Base-by-base conservation (phyloP, 1,139 yeast genomes). In the Sugiyamaella castrensis region DNA sequence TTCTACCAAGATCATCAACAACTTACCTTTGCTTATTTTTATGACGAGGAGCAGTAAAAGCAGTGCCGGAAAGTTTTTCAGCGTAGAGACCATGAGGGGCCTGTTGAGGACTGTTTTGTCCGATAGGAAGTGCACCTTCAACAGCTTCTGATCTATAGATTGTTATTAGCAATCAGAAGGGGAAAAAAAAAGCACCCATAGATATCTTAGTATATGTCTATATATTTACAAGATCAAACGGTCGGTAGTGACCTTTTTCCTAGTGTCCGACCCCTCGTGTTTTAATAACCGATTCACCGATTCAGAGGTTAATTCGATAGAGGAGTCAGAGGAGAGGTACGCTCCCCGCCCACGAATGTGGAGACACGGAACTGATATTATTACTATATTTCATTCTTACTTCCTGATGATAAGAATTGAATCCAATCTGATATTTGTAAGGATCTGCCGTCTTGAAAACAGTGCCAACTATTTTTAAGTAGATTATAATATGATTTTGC, bases 31-130 rank as follows among this genome's bases (percentile, higher is more conserved):
- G 66, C 44, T 57, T 54, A 48, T 60, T 60, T 43, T 57, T 55
- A 28, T 48, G 46, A 32, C 66, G 47, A 16, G 66, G 66, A 28
- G 63, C 63, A 4, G 64, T 62, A 41, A 62, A 63, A 1, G 66
- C 63, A 1, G 65, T 60, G 6, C 66, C 66, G 3, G 65, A 58
- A 4, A 63, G 51, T 52, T 63, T 62, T 50, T 63, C 66, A 8
- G 66, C 62, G 40, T 58, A 60, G 27, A 62, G 58, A 1, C 65
- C 65, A 26, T 50, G 47, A 1, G 63, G 59, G 15, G 53, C 53
- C 31, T 58, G 51, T 34, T 60, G 64, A 11, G 66, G 66, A 34
- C 55, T 54, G 48, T 58, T 59, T 43, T 57, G 61, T 8, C 59
- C 61, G 4, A 47, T 37, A 5, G 66, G 66, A 8, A 62, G 48